Evolutionary conservation across 2,329 filamentous ascomycete genomes (phyloP).

Genomic region (Cladosporium sp.): DNA sequence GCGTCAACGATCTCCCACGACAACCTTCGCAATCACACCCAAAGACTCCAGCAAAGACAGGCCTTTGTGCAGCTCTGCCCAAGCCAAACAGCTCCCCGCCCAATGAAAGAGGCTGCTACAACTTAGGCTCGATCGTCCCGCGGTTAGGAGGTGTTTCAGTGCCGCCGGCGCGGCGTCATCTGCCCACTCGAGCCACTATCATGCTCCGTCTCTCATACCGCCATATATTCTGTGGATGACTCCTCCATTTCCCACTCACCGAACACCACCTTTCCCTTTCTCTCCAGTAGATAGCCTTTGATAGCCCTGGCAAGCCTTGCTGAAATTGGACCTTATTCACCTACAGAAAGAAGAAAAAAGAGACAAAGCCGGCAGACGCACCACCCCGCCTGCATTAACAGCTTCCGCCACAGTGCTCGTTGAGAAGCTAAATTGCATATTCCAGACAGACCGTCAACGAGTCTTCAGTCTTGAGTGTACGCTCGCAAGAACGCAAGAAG

Average conservation of each 20-base stretch:
- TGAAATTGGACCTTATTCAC: slow-evolving; percentile 16
- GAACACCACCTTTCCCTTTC: slow-evolving; percentile 17
- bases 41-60: slow-evolving; percentile 9
- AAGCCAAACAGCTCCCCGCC: slow-evolving; percentile 16
- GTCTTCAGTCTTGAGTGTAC: background rate
- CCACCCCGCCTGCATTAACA: slow-evolving; percentile 21
- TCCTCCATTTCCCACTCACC: slow-evolving; percentile 12
- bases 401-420: slow-evolving; percentile 23
- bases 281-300: slow-evolving; percentile 29
- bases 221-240: slow-evolving; percentile 19
- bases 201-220: slow-evolving; percentile 23
- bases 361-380: slow-evolving; percentile 13
- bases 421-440: slow-evolving; percentile 29
- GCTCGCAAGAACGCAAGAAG: background rate
- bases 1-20: background rate
- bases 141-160: slow-evolving; percentile 15
- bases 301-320: slow-evolving; percentile 24
- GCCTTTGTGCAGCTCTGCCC: slow-evolving; percentile 17
- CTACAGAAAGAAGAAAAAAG: slow-evolving; percentile 21
- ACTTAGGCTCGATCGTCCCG: slow-evolving; percentile 15
- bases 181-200: slow-evolving; percentile 21
- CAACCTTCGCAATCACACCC: background rate
- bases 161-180: slow-evolving; percentile 17
- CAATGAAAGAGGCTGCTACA: background rate
- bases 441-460: background rate